Base-by-base conservation (phyloP, 2,329 filamentous ascomycete genomes). In the Fusarium mangiferae region DNA sequence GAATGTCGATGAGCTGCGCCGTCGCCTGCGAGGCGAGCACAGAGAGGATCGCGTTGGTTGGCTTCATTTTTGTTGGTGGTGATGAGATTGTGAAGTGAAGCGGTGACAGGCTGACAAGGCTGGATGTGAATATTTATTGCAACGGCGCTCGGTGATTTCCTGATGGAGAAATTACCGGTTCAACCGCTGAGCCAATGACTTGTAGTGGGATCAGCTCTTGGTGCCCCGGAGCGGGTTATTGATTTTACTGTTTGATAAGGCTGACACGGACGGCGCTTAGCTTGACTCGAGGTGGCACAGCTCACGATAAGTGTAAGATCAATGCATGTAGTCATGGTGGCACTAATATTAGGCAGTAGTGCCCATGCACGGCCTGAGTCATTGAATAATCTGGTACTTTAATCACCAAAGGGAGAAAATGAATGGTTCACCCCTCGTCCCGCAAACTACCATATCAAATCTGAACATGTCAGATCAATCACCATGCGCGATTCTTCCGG, bases 1-100 rank as follows among this genome's bases (percentile, higher is more conserved):
- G 71, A 11, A 71, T 74, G 7, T 71, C 62, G 46, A 71, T 22
- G n/a, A 54, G 35, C 20, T 70, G 65, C 51, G 70, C 71, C 22
- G 51, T 56, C 17, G 58, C 70, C 18, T 33, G 42, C 6, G 54
- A 48, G 46, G 66, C 62, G n/a, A 74, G 49, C 3, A 68, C 44
- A 3, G 66, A 28, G 13, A 74, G 15, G 6, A 67, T 41, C 0
- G 24, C 35, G 38, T 15, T 51, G 11, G 28, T 48, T 15, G 67
- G 24, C 46, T 70, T 74, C 71, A 74, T 74, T 38, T 4, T 63
- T 11, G 13, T 5, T n/a, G 33, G 6, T 44, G 24, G 7, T 30
- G 9, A 6, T 24, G 26, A 36, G 14, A 24, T 28, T 17, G 13
- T 28, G 15, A 20, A 4, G 20, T 15, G 38, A 60, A 24, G n/a